Conservation (phyloP, 768 basidiomycete species). For the Pleurotus tuber-regium region DNA sequence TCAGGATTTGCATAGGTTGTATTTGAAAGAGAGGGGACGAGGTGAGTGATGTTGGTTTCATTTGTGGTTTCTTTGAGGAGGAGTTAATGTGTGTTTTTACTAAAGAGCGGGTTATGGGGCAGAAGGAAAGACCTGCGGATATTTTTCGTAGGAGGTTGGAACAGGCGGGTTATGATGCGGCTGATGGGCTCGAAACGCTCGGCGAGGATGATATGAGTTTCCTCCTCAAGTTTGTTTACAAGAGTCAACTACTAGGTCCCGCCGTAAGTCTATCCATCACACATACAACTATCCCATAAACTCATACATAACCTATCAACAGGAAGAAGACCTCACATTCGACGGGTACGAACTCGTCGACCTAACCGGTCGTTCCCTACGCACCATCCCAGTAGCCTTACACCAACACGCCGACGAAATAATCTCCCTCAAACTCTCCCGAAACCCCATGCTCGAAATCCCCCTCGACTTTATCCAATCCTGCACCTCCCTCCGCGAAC, state of each 20-base stretch:
- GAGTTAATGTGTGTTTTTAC: no score
- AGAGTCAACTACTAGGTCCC: conserved; percentile 66
- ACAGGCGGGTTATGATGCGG: conserved; percentile 84
- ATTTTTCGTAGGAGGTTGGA: conserved; percentile 82
- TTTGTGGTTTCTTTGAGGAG: conserved; percentile 1
- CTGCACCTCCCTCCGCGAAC: conserved; percentile 78
- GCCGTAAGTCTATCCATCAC: conserved; percentile 40
- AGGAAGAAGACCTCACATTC: conserved; percentile 76
- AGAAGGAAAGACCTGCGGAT: conserved; percentile 79
- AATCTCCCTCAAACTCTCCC: conserved; percentile 80
- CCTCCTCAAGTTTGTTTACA: conserved; percentile 88
- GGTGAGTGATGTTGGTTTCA: conserved; percentile 40
- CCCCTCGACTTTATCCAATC: conserved; percentile 95
- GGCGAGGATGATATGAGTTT: conserved; percentile 80
- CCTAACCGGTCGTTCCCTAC: conserved; percentile 74
- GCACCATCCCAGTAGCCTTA: conserved; percentile 84
- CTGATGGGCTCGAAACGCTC: conserved; percentile 76
- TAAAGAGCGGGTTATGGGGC: conserved; percentile 86
- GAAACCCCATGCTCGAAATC: conserved; percentile 94
- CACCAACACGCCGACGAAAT: conserved; percentile 85
- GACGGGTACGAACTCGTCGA: conserved; percentile 79
- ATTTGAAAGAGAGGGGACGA: conserved; percentile 73
- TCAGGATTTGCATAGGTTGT: conserved; percentile 63
- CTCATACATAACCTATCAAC: conserved; percentile 9
- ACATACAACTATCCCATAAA: neutral